Conservation (phyloP, 2,329 filamentous ascomycete species). For the Microascus cirrosus region DNA sequence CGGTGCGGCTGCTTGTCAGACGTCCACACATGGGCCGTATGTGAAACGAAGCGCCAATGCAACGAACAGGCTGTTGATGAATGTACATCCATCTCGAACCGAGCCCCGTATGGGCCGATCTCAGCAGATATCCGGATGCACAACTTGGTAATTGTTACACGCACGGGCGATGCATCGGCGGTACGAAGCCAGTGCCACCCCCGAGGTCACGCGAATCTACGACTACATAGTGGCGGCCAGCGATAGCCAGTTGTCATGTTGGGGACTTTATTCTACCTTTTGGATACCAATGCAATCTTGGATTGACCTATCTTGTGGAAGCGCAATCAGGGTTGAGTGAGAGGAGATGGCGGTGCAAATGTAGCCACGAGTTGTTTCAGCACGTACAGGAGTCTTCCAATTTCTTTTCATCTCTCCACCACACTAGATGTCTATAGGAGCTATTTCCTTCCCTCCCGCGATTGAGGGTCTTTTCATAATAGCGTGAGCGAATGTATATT, state of each 20-base stretch:
- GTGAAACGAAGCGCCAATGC: not conserved
- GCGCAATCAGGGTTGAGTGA: not conserved
- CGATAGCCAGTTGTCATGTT: not conserved
- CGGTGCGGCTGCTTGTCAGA: not conserved
- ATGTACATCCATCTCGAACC: not conserved
- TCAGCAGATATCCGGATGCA: not conserved
- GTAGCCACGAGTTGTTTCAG: not conserved
- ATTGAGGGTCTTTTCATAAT: not conserved
- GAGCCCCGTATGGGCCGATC: not conserved
- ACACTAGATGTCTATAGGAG: not conserved
- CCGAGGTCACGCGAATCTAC: not conserved
- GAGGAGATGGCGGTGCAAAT: not conserved
- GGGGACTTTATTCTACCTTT: not conserved
- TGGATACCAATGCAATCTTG: not conserved
- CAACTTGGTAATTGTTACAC: not conserved
- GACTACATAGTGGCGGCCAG: not conserved
- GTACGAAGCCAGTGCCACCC: not conserved
- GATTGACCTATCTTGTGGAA: not conserved
- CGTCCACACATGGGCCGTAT: not conserved
- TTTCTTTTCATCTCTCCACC: not conserved
- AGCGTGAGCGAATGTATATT: not conserved
- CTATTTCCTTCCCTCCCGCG: not conserved
- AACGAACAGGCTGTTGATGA: not conserved
- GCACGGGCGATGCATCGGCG: not conserved
- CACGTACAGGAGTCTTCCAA: not conserved